Percentiles rank a stretch among this genome's conserved stretches.
Evolutionary conservation across 352 stramenopile genomes (phyloP).

Genomic region (Globisporangium megalacanthum): DNA sequence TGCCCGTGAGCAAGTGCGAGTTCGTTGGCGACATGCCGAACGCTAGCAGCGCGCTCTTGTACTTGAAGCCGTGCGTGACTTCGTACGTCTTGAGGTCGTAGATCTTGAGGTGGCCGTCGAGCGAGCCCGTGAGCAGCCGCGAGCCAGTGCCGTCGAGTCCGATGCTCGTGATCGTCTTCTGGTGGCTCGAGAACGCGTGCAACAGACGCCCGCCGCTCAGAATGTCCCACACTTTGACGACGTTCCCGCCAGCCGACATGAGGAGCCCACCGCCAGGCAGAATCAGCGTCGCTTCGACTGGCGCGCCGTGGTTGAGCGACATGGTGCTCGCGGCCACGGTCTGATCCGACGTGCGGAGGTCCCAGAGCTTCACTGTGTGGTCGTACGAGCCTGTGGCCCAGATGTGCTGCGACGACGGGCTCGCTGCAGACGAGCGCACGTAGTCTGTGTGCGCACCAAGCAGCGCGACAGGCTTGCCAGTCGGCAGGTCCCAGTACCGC

Average conservation of each 20-base stretch:
- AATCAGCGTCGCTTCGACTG: slow-evolving; percentile 86
- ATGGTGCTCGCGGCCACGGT: slow-evolving; percentile 41
- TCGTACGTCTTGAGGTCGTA: slow-evolving; percentile 92
- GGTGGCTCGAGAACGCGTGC: slow-evolving; percentile 89
- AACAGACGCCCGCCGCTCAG: slow-evolving; percentile 82
- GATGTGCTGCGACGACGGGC: slow-evolving; percentile 68
- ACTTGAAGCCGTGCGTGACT: slow-evolving; percentile 87
- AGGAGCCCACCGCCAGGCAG: slow-evolving; percentile 79
- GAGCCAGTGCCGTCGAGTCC: slow-evolving; percentile 80
- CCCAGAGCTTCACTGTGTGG: slow-evolving; percentile 92
- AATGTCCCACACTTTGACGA: slow-evolving; percentile 92
- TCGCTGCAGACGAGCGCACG: slow-evolving; percentile 69
- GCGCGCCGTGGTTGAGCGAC: slow-evolving; percentile 80
- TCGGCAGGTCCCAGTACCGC: slow-evolving; percentile 85
- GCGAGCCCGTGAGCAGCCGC: slow-evolving; percentile 85
- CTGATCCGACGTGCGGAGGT: slow-evolving; percentile 75
- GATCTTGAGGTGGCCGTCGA: slow-evolving; percentile 93
- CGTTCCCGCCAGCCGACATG: slow-evolving; percentile 84
- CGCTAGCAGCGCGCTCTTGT: slow-evolving; percentile 71
- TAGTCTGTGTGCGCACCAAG: slow-evolving; percentile 87
- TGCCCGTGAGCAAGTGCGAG: slow-evolving; percentile 75
- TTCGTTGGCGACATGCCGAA: slow-evolving; percentile 85
- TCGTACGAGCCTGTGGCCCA: slow-evolving; percentile 90
- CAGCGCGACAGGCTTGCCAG: slow-evolving; percentile 66
- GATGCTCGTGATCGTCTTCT: slow-evolving; percentile 93